A percentile compares a stretch with the other conserved stretches of the same genome.
These are phyloP conservation scores for Ramaria rubella DNA, from an alignment of 768 basidiomycete genomes.

Conservation along the genomic window DNA sequence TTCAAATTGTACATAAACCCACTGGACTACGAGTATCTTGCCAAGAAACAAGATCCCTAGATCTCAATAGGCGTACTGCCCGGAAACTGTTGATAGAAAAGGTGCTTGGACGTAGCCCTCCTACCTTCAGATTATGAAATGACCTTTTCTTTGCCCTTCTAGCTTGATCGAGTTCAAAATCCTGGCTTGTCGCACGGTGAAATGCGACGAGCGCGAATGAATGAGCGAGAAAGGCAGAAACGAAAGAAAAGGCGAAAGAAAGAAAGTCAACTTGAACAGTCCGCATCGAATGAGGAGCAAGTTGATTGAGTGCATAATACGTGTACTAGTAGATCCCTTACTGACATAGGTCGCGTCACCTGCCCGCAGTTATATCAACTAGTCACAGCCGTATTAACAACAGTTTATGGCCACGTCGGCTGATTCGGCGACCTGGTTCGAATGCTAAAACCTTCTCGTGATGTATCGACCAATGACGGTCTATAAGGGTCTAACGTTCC, in stretches of 20 bases:
- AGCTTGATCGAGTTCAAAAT: conserved; percentile 69
- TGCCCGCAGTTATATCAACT: too few species aligned
- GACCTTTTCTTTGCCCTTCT: conserved; percentile 14
- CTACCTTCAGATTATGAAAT: conserved; percentile 17
- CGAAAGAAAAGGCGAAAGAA: conserved; percentile 78
- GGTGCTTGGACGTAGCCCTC: conserved; percentile 29
- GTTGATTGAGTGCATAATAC: too few species aligned
- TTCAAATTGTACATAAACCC: conserved; percentile 83
- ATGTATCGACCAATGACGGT: too few species aligned
- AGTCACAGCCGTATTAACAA: too few species aligned
- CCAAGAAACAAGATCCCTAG: conserved; percentile 82
- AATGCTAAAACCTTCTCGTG: too few species aligned
- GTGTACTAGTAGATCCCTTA: too few species aligned
- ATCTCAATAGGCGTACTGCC: conserved; percentile 72
- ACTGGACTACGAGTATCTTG: conserved; percentile 82
- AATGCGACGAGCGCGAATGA: conserved; percentile 61
- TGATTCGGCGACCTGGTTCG: too few species aligned
- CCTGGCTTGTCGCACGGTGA: conserved; percentile 73
- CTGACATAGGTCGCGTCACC: too few species aligned
- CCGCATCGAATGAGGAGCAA: background rate
- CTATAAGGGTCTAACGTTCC: too few species aligned
- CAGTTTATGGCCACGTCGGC: too few species aligned
- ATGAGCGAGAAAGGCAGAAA: conserved; percentile 67
- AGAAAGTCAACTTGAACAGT: conserved; percentile 21
- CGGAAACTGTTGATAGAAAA: conserved; percentile 69